Percentiles rank a stretch among this genome's conserved stretches.
Evolutionary conservation across 2,329 filamentous ascomycete species (phyloP).

Genomic region (Furcasterigmium sp.): DNA sequence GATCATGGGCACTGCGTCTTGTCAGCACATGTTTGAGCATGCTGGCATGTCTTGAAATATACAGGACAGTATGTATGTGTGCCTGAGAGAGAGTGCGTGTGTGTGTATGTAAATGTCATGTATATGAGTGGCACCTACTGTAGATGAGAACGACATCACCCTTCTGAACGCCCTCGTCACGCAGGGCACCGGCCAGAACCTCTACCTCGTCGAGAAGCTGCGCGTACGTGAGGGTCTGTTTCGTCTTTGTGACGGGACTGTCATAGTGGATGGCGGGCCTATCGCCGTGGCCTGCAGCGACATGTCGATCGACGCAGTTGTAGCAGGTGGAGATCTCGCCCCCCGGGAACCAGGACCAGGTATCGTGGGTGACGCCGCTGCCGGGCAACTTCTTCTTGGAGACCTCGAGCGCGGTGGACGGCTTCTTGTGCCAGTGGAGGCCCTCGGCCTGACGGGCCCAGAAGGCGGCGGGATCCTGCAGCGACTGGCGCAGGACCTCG

Average conservation of each 20-base stretch:
- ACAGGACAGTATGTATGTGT: no score
- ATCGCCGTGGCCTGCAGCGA: constrained; percentile 70
- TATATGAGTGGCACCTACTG: constrained; percentile 51
- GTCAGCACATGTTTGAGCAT: no score
- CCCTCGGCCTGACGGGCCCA: constrained; percentile 71
- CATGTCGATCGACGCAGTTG: constrained; percentile 88
- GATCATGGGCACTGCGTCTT: constrained; percentile 79
- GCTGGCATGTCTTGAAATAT: no score
- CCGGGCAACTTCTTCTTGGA: constrained; percentile 56
- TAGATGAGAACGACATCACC: constrained; percentile 89
- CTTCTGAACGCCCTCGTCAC: constrained; percentile 74
- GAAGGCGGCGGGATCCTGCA: constrained; percentile 65
- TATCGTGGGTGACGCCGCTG: constrained; percentile 58
- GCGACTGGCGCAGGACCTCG: constrained; percentile 48
- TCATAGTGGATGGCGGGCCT: constrained; percentile 79
- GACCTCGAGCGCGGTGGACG: constrained; percentile 54
- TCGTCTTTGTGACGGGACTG: constrained; percentile 72
- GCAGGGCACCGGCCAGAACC: constrained; percentile 72
- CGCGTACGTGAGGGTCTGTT: constrained; percentile 69
- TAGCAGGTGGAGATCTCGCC: constrained; percentile 88
- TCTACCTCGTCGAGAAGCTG: constrained; percentile 76
- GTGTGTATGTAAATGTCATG: no score
- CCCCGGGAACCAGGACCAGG: constrained; percentile 87
- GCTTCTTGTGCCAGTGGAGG: constrained; percentile 76
- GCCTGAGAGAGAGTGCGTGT: no score